Evolutionary conservation across 1,284 basidiomycete species (phyloP).

Genomic region (Rhodotorula mucilaginosa): DNA sequence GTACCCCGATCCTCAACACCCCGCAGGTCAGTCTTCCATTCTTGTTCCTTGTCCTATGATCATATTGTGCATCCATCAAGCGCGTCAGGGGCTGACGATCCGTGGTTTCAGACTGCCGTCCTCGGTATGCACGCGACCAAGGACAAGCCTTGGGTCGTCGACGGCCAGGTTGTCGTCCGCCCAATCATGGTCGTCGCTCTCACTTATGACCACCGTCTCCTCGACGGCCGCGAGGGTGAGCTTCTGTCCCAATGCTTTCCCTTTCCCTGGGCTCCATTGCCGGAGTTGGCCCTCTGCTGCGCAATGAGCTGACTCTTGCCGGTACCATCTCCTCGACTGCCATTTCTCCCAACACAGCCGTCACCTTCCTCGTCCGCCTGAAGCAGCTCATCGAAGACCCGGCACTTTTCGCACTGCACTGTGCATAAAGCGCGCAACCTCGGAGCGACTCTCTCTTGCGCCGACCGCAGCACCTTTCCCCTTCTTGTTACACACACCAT

Average conservation of each 20-base stretch:
- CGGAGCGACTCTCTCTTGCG: background rate
- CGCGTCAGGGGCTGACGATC: too few relatives aligned
- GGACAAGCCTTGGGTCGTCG: conserved; percentile 78
- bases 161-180: conserved; percentile 91
- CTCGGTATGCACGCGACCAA: conserved; percentile 93
- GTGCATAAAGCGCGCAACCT: background rate
- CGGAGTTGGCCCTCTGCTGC: too few relatives aligned
- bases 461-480: background rate
- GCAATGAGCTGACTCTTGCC: too few relatives aligned
- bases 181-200: conserved; percentile 80
- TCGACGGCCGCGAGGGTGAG: conserved; percentile 79
- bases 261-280: too few relatives aligned
- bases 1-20: conserved; percentile 90
- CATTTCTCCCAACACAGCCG: conserved; percentile 55
- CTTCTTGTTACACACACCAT: background rate
- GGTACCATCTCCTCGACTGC: too few relatives aligned
- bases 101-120: background rate
- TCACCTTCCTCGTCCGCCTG: conserved; percentile 87
- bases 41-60: too few relatives aligned
- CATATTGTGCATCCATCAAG: too few relatives aligned
- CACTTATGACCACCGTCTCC: conserved; percentile 80
- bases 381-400: conserved; percentile 70
- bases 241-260: too few relatives aligned
- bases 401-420: conserved; percentile 49
- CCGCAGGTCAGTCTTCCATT: conserved; percentile 71